Percentiles rank a stretch among this genome's conserved stretches.
Evolutionary conservation across 768 basidiomycete genomes (phyloP).

Genomic region (Chalciporus sphaerocephalus): DNA sequence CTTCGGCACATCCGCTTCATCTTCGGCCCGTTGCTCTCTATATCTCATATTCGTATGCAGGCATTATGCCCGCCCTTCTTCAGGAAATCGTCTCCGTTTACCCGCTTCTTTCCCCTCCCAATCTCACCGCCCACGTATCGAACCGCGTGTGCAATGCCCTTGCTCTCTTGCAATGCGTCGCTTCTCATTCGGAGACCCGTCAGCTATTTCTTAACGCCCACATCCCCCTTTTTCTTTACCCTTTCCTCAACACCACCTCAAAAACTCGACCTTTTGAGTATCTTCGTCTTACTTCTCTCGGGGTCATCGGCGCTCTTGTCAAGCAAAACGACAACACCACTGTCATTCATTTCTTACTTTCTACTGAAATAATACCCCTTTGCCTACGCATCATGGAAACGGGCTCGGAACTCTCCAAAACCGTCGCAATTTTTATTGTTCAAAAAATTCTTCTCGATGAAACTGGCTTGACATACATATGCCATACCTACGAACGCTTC

Average conservation of each 20-base stretch:
- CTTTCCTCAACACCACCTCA: constrained; percentile 96
- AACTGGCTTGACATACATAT: constrained; percentile 96
- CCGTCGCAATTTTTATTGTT: constrained; percentile 99
- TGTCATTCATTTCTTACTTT: constrained; percentile 97
- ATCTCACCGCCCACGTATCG: constrained; percentile 94
- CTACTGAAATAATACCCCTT: constrained; percentile 98
- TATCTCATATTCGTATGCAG: constrained; percentile 37
- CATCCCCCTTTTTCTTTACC: constrained; percentile 92
- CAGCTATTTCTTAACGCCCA: constrained; percentile 95
- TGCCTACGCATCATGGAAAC: constrained; percentile 99
- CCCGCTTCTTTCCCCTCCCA: constrained; percentile 90
- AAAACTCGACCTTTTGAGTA: constrained; percentile 99
- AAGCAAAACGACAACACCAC: constrained; percentile 99
- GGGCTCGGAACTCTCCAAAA: constrained; percentile 96
- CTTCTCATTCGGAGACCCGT: constrained; percentile 93
- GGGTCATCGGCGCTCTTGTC: constrained; percentile 97
- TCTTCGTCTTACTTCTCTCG: constrained; percentile 96
- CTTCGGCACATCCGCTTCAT: background rate
- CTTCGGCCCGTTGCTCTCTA: background rate
- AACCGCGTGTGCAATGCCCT: constrained; percentile 99
- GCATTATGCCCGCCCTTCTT: constrained; percentile 94
- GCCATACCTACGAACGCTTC: constrained; percentile 99
- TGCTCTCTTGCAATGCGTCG: constrained; percentile 95
- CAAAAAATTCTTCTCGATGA: constrained; percentile 98
- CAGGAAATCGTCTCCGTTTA: constrained; percentile 99